Evolutionary conservation across 179 eudicot species (phyloP), one percentile per base, ranked within the genome.

Genomic region (Beta lomatogona): DNA sequence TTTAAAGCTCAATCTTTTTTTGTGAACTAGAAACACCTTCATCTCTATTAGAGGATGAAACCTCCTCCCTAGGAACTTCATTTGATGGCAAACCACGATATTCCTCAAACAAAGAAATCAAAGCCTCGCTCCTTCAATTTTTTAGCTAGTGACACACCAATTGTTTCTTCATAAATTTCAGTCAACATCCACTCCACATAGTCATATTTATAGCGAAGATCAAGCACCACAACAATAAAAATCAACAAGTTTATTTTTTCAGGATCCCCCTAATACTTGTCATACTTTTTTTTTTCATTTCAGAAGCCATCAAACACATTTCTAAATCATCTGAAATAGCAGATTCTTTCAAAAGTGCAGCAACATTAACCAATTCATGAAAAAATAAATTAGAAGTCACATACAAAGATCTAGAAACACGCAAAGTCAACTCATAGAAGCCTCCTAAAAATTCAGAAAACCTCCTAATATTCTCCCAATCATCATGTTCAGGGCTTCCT

Each of bases 261-360:
- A 13, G 13, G 11, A 14, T 28, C 22, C 12, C 10, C 77, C 77
- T 9, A 74, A 74, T 74, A 74, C 22, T 74, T 74, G 77, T 74
- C 65, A 72, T 72, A 19, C 36, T 72, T 72, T 21, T 25, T n/a
- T n/a, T n/a, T 18, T 53, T 72, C 59, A 72, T 72, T 72, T 4
- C 9, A 48, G 15, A 3, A n/a, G 57, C 76, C 76, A 72, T 72
- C 18, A 58, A 58, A 58, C 61, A 5, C 21, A 58, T 19, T 16
- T 6, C 4, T 5, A 58, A 14, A 58, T 58, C 41, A 36, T 36
- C 41, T 2, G 2, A 36, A 36, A 36, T 36, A 36, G 41, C 41
- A 36, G 41, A 36, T 36, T 36, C 41, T 36, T 36, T 36, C 41
- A 36, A 36, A 36, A 36, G 41, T 36, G 41, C 41, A 36, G 41